These are phyloP conservation scores for Leccinum olivaceopallidum DNA, from an alignment of 768 basidiomycete species.

Conservation along the genomic window DNA sequence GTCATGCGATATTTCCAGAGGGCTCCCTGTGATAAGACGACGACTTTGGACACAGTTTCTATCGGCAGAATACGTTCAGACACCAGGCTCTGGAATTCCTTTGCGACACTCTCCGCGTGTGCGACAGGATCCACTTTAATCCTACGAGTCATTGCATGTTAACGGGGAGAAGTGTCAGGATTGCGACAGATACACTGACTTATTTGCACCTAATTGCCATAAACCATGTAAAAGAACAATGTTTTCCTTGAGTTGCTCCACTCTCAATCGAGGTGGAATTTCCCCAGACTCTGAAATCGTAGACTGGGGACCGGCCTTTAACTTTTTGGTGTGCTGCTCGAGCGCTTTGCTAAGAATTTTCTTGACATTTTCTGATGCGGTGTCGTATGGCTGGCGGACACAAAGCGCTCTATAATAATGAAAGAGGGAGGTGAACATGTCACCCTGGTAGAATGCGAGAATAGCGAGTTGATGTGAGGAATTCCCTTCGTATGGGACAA, in stretches of 20 bases:
- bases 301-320: constrained; percentile 39
- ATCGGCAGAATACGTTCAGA: constrained; percentile 69
- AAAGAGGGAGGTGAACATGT: constrained; percentile 76
- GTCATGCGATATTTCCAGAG: constrained; percentile 84
- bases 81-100: constrained; percentile 61
- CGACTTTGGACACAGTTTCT: constrained; percentile 73
- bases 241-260: constrained; percentile 70
- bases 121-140: constrained; percentile 47
- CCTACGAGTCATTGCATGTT: constrained; percentile 12
- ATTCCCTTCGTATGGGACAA: constrained; percentile 89
- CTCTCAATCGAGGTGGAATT: constrained; percentile 50
- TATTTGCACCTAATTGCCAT: constrained; percentile 57
- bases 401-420: constrained; percentile 94
- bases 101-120: constrained; percentile 48
- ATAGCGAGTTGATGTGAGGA: constrained; percentile 97
- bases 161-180: constrained; percentile 1
- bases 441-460: constrained; percentile 79
- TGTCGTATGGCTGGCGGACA: constrained; percentile 82
- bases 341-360: constrained; percentile 67
- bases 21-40: constrained; percentile 76
- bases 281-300: constrained; percentile 31
- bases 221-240: constrained; percentile 77
- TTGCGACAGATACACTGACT: constrained; percentile 42
- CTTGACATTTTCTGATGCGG: constrained; percentile 82
- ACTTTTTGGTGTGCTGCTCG: constrained; percentile 54